Conservation (phyloP, 2,329 filamentous ascomycete genomes). For the Fusarium staphyleae region DNA sequence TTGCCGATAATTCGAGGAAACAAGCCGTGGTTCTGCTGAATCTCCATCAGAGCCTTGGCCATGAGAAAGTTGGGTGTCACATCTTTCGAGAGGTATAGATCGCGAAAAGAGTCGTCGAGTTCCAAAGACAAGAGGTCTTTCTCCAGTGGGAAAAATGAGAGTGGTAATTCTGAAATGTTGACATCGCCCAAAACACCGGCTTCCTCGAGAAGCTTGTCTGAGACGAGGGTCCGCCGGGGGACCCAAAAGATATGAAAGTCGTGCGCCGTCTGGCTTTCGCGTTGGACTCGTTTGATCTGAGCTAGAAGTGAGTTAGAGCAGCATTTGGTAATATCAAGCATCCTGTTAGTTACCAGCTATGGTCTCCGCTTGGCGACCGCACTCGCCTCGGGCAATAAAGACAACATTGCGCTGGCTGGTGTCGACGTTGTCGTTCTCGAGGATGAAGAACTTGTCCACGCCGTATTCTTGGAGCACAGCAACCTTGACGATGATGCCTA, state of each 20-base stretch:
- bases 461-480: slow-evolving; percentile 96
- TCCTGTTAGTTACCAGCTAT: slow-evolving; percentile 77
- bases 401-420: slow-evolving; percentile 94
- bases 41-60: slow-evolving; percentile 90
- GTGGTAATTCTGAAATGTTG: slow-evolving; percentile 83
- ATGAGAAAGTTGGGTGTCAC: slow-evolving; percentile 89
- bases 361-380: slow-evolving; percentile 79
- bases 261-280: slow-evolving; percentile 87
- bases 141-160: slow-evolving; percentile 92
- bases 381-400: slow-evolving; percentile 91
- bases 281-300: slow-evolving; percentile 88
- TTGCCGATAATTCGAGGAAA: slow-evolving; percentile 96
- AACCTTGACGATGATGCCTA: slow-evolving; percentile 93
- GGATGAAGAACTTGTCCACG: slow-evolving; percentile 95
- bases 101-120: slow-evolving; percentile 83
- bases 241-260: slow-evolving; percentile 98
- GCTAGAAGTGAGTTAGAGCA: slow-evolving; percentile 62
- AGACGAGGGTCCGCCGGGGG: slow-evolving; percentile 87
- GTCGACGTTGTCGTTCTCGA: slow-evolving; percentile 95
- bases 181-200: slow-evolving; percentile 92
- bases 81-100: slow-evolving; percentile 90
- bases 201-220: slow-evolving; percentile 90
- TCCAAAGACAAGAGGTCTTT: slow-evolving; percentile 91
- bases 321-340: background rate
- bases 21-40: slow-evolving; percentile 89